Percentiles rank a stretch among this genome's conserved stretches.
Evolutionary conservation across 306 rosid species (phyloP).

Genomic region (Cercis canadensis): DNA sequence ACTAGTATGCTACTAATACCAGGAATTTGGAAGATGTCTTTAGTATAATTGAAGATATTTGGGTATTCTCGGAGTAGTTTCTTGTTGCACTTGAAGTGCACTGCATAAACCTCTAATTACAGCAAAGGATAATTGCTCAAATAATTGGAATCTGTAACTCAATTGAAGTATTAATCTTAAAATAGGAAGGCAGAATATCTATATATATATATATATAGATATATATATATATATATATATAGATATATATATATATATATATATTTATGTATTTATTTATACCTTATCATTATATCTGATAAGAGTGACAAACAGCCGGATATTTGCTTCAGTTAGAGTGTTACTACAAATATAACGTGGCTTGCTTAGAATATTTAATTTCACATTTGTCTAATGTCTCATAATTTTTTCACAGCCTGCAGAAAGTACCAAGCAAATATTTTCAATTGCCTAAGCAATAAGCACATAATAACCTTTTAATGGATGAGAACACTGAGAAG

Average conservation of each 20-base stretch:
- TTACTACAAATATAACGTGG: conserved; percentile 86
- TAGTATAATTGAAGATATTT: conserved; percentile 81
- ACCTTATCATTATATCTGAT: conserved; percentile 99
- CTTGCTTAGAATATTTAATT: conserved; percentile 68
- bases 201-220: too few species aligned
- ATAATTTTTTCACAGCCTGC: conserved; percentile 78
- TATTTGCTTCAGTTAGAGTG: conserved; percentile 79
- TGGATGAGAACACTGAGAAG: conserved; percentile 26
- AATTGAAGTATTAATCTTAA: conserved; percentile 17
- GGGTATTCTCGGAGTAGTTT: conserved; percentile 76
- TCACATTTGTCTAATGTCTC: conserved; percentile 89
- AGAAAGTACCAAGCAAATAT: conserved; percentile 33
- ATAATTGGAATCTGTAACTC: neutral
- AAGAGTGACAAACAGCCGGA: conserved; percentile 90
- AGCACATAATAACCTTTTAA: conserved; percentile 14
- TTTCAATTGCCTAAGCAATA: too few species aligned
- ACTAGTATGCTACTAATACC: conserved; percentile 71
- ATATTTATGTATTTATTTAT: too few species aligned
- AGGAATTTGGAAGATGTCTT: conserved; percentile 82
- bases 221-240: too few species aligned
- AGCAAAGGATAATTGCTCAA: neutral
- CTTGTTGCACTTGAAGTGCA: conserved; percentile 98
- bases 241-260: too few species aligned
- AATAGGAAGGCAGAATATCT: conserved; percentile 15
- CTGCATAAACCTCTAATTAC: conserved; percentile 76